phyloP scores from a whole-genome alignment of 2,329 filamentous ascomycete genomes.

The Fusarium longipes region DNA sequence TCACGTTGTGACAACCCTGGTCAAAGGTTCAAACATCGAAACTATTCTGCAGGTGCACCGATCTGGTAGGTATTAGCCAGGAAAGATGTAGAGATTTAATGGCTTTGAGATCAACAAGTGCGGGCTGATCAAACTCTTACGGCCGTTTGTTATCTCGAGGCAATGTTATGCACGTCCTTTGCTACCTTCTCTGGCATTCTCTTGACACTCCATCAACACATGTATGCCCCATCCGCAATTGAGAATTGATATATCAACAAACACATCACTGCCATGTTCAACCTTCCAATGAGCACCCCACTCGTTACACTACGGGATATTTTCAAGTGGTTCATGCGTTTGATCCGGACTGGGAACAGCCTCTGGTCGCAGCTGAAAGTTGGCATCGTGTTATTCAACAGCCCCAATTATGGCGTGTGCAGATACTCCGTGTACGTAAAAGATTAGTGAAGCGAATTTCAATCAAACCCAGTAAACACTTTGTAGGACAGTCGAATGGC shows the following conservation, averaged over 20 bases:
- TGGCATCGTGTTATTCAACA: neutral
- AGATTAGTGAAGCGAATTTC: neutral
- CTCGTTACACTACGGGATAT: neutral
- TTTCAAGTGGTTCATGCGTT: constrained; percentile 12
- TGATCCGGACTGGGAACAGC: constrained; percentile 8
- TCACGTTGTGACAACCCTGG: neutral
- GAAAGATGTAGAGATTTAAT: neutral
- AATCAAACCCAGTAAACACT: neutral
- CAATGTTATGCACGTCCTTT: neutral
- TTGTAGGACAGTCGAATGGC: neutral
- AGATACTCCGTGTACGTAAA: neutral
- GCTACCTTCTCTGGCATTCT: constrained; percentile 7
- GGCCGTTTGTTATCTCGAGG: neutral
- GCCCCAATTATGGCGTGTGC: neutral
- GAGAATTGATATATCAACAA: constrained; percentile 6
- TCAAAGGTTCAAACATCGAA: neutral
- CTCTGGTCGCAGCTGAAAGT: constrained; percentile 4
- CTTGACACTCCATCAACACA: constrained; percentile 2
- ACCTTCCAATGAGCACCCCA: neutral
- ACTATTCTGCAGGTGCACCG: neutral
- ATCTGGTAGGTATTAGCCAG: neutral
- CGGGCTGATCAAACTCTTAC: neutral
- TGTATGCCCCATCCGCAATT: neutral
- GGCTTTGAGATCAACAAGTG: neutral
- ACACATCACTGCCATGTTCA: neutral